These are phyloP conservation scores for Coffea eugenioides DNA, from an alignment of 257 asterid species.

Conservation along the genomic window DNA sequence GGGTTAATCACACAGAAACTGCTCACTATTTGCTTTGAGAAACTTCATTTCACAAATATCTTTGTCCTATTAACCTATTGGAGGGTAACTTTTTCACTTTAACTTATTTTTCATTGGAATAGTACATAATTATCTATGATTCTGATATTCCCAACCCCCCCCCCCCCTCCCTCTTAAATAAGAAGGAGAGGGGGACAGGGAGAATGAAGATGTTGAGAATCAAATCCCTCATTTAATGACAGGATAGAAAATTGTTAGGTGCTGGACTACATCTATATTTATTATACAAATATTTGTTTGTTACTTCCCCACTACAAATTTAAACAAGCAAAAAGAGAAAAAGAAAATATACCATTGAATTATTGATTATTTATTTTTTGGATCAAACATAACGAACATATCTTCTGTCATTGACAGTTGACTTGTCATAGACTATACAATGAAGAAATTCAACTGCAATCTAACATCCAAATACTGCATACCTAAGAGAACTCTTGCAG, in stretches of 20 bases:
- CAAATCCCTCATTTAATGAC: not conserved
- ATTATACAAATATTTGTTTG: too few relatives aligned
- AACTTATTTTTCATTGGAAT: too few relatives aligned
- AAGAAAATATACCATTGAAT: too few relatives aligned
- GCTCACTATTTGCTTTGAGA: not conserved
- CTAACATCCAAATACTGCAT: not conserved
- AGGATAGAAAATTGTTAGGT: too few relatives aligned
- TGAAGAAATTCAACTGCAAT: not conserved
- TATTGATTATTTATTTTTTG: not conserved
- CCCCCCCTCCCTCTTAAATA: too few relatives aligned
- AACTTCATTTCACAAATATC: not conserved
- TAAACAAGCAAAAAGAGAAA: too few relatives aligned
- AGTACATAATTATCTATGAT: too few relatives aligned
- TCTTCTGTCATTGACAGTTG: not conserved
- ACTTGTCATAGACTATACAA: not conserved
- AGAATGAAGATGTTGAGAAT: not conserved
- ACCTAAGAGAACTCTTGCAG: not conserved
- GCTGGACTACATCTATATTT: not conserved
- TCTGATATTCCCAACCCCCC: too few relatives aligned
- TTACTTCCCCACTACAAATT: not conserved
- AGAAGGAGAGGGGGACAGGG: not conserved
- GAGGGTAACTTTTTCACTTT: not conserved
- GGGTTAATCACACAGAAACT: not conserved
- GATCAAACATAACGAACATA: not conserved
- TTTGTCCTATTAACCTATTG: not conserved